Conservation (phyloP, 2,329 filamentous ascomycete species). For the Aspergillus quadrilineatus region DNA sequence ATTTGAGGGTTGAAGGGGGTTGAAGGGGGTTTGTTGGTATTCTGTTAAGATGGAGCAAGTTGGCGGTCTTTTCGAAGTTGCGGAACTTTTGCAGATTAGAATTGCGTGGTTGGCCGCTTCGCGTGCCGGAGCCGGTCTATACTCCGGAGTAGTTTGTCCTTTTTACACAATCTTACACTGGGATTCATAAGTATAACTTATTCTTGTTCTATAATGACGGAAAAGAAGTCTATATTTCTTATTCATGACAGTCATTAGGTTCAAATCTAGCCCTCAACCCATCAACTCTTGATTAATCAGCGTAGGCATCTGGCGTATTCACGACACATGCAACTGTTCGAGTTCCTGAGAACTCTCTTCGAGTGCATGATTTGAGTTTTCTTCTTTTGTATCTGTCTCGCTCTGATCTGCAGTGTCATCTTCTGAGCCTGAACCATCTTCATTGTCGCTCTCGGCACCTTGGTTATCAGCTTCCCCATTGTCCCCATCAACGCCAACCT, state of each 20-base stretch:
- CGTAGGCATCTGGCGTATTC: conserved; percentile 15
- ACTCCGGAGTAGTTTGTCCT: neutral
- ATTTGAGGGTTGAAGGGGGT: neutral
- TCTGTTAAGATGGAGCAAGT: neutral
- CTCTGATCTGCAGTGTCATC: conserved; percentile 36
- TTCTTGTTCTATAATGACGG: conserved; percentile 30
- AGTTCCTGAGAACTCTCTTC: conserved; percentile 32
- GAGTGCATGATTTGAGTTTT: conserved; percentile 21
- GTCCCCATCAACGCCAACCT: conserved; percentile 60
- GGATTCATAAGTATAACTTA: conserved; percentile 12
- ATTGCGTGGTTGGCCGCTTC: conserved; percentile 38
- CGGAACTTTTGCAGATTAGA: conserved; percentile 32
- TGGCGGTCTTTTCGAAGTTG: conserved; percentile 12
- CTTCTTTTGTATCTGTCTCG: conserved; percentile 13
- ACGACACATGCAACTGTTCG: conserved; percentile 34
- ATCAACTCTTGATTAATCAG: neutral
- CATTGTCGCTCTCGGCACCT: conserved; percentile 41
- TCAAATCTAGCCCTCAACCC: conserved; percentile 16
- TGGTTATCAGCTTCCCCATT: conserved; percentile 34
- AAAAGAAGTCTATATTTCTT: conserved; percentile 5
- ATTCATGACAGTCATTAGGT: conserved; percentile 12
- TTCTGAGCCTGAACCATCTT: conserved; percentile 30
- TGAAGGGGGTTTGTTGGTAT: neutral
- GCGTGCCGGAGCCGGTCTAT: conserved; percentile 27
- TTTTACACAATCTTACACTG: neutral